phyloP scores from a whole-genome alignment of 768 basidiomycete species.

The Kwoniella newhampshirensis region DNA sequence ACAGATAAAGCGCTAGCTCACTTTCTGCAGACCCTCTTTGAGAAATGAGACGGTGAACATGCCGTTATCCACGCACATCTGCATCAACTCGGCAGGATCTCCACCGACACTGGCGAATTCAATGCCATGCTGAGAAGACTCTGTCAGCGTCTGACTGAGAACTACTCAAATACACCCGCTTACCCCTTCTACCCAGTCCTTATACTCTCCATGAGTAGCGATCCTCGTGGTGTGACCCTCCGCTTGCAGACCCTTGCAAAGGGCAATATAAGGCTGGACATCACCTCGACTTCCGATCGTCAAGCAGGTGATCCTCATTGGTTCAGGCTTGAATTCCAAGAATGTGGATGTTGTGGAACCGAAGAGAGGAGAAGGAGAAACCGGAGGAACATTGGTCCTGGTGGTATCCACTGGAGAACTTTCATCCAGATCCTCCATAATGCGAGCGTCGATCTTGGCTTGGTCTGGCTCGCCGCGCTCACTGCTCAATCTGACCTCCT shows the following conservation, averaged over 20 bases:
- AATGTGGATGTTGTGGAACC: constrained; percentile 94
- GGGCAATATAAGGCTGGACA: constrained; percentile 95
- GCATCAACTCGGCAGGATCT: constrained; percentile 96
- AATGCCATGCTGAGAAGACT: constrained; percentile 77
- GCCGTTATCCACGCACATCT: constrained; percentile 96
- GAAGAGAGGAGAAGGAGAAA: constrained; percentile 70
- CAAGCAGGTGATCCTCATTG: constrained; percentile 86
- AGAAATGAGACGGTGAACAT: constrained; percentile 94
- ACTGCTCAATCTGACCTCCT: constrained; percentile 61
- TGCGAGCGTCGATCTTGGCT: constrained; percentile 63
- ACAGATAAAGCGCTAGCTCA: constrained; percentile 42
- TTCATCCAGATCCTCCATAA: constrained; percentile 78
- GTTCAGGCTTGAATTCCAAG: constrained; percentile 89
- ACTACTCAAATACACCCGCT: constrained; percentile 48
- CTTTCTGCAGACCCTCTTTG: constrained; percentile 85
- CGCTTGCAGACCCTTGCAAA: constrained; percentile 69
- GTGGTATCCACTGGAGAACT: constrained; percentile 47
- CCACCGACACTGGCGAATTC: constrained; percentile 92
- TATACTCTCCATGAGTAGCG: constrained; percentile 92
- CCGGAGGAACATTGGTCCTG: constrained; percentile 17
- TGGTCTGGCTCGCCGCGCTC: constrained; percentile 44
- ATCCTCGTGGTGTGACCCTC: constrained; percentile 81
- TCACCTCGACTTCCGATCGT: constrained; percentile 96
- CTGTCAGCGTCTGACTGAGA: neutral
- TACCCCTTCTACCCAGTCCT: constrained; percentile 91